A percentile compares a stretch with the other conserved stretches of the same genome.
These are phyloP conservation scores for Mucor piriformis DNA, from an alignment of 371 early-diverging fungal species.

Conservation along the genomic window DNA sequence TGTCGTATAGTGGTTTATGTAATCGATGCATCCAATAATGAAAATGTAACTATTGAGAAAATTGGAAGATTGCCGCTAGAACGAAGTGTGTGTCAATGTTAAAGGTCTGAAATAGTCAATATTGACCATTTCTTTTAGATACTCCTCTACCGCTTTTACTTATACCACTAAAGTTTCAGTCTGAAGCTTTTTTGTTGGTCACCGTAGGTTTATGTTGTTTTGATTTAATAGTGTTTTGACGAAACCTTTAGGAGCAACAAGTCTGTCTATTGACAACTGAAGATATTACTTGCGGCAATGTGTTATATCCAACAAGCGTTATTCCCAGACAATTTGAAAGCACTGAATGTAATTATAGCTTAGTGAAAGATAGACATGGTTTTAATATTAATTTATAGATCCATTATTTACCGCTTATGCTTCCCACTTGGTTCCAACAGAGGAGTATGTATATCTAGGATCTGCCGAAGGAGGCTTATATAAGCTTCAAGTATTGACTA, in stretches of 20 bases:
- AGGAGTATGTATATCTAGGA: slow-evolving; percentile 30
- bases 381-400: slow-evolving; percentile 9
- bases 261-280: slow-evolving; percentile 29
- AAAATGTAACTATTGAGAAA: slow-evolving; percentile 32
- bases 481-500: slow-evolving; percentile 14
- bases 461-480: slow-evolving; percentile 37
- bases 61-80: slow-evolving; percentile 41
- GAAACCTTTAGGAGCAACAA: slow-evolving; percentile 18
- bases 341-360: slow-evolving; percentile 21
- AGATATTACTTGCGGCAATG: slow-evolving; percentile 42
- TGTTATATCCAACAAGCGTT: slow-evolving; percentile 30
- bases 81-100: slow-evolving; percentile 22
- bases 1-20: slow-evolving; percentile 37
- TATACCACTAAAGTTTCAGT: slow-evolving; percentile 33
- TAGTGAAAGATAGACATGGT: neutral
- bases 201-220: slow-evolving; percentile 26
- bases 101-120: neutral
- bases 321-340: slow-evolving; percentile 28
- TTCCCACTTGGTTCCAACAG: neutral
- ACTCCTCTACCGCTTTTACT: slow-evolving; percentile 41
- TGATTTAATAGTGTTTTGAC: neutral
- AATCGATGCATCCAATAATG: slow-evolving; percentile 35
- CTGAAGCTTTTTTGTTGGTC: slow-evolving; percentile 41
- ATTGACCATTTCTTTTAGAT: slow-evolving; percentile 17
- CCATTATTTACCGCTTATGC: slow-evolving; percentile 40